Percentiles rank a stretch among this genome's conserved stretches.
Conservation (phyloP, 805 yeast species). For the Metschnikowia cubensis region DNA sequence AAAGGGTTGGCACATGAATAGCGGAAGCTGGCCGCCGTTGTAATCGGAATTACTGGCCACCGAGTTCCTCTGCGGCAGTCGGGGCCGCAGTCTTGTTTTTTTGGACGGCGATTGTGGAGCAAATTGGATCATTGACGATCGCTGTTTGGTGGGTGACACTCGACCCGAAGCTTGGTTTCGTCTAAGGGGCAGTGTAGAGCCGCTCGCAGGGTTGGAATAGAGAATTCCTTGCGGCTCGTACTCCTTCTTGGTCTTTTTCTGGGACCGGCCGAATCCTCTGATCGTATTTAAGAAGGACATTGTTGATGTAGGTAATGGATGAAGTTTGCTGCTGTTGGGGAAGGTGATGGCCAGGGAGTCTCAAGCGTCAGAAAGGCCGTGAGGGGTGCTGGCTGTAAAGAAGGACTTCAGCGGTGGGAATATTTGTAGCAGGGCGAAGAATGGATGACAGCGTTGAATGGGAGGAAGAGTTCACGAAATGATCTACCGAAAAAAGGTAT, state of each 20-base stretch:
- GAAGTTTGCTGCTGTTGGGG: neutral
- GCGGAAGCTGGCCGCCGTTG: conserved; percentile 38
- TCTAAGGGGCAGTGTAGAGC: conserved; percentile 33
- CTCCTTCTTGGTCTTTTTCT: conserved; percentile 41
- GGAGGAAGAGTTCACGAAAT: neutral
- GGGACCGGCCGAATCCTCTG: conserved; percentile 44
- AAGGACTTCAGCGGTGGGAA: neutral
- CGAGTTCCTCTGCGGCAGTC: conserved; percentile 17
- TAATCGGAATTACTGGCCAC: conserved; percentile 1
- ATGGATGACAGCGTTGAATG: neutral
- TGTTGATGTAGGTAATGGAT: neutral
- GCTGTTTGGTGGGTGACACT: conserved; percentile 34
- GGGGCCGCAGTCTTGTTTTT: conserved; percentile 13
- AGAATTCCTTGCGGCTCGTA: conserved; percentile 23
- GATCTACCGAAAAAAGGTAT: conserved; percentile 3
- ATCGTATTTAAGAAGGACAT: conserved; percentile 48
- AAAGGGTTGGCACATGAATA: conserved; percentile 88
- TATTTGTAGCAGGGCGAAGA: neutral
- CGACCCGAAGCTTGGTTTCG: conserved; percentile 39
- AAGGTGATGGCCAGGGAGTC: neutral
- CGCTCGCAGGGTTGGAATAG: conserved; percentile 28
- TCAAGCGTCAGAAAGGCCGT: neutral
- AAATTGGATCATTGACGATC: conserved; percentile 21
- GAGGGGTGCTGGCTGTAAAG: neutral
- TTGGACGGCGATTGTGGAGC: conserved; percentile 24